A percentile compares a stretch with the other conserved stretches of the same genome.
These are phyloP conservation scores for Vaccinium vitisidaea DNA, from an alignment of 148 eudicot species.

Conservation along the genomic window DNA sequence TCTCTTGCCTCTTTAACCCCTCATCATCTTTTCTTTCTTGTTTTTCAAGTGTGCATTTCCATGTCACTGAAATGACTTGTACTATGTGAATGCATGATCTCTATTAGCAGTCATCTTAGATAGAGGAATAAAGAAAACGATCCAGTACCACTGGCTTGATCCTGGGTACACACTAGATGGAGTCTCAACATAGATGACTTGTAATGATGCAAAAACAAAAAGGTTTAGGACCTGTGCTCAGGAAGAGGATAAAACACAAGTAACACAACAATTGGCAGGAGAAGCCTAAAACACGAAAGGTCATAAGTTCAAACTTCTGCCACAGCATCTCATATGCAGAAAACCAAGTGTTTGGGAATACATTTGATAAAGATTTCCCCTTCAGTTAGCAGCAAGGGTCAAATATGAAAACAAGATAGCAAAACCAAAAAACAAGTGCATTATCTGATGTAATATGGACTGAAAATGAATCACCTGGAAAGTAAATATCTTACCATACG, in stretches of 20 bases:
- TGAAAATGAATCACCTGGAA: conserved; percentile 17
- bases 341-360: neutral
- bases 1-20: neutral
- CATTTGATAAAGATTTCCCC: neutral
- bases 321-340: neutral
- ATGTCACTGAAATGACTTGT: neutral
- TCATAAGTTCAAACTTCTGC: neutral
- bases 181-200: neutral
- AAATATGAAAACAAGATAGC: neutral
- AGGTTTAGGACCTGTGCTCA: neutral
- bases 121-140: neutral
- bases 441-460: neutral
- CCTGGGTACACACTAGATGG: neutral
- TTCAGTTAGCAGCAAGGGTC: neutral
- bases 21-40: neutral
- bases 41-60: neutral
- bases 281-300: neutral
- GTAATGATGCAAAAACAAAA: neutral
- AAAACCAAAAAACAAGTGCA: neutral
- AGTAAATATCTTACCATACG: conserved; percentile 42
- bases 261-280: neutral
- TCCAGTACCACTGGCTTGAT: neutral
- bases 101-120: conserved; percentile 1
- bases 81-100: neutral
- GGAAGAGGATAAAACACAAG: neutral